These are phyloP conservation scores for Yamadazyma triangularis DNA, from an alignment of 1,139 yeast genomes.

Conservation along the genomic window DNA sequence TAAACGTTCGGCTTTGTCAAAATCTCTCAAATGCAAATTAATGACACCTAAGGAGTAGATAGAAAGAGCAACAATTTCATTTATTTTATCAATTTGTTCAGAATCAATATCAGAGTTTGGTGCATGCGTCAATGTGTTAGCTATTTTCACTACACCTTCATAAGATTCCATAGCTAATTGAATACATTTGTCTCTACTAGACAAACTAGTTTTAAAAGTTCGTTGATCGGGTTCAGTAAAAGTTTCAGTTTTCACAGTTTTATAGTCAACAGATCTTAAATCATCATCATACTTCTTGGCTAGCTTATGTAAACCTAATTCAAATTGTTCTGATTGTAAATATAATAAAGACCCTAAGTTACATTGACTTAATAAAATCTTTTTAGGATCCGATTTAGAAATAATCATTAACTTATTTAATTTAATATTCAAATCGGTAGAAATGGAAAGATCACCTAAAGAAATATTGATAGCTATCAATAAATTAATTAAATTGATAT, in stretches of 20 bases:
- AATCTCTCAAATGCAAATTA: constrained; percentile 52
- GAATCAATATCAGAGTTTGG: constrained; percentile 36
- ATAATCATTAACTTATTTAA: constrained; percentile 71
- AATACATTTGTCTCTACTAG: constrained; percentile 35
- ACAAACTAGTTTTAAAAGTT: constrained; percentile 6
- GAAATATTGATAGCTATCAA: constrained; percentile 64
- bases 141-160: constrained; percentile 50
- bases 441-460: constrained; percentile 61
- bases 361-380: constrained; percentile 60
- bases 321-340: constrained; percentile 65
- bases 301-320: constrained; percentile 37
- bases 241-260: constrained; percentile 4
- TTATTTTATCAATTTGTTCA: constrained; percentile 17
- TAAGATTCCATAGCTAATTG: constrained; percentile 42
- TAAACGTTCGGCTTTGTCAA: constrained; percentile 54
- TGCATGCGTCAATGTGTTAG: constrained; percentile 20
- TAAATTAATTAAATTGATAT: constrained; percentile 68
- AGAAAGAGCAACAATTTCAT: constrained; percentile 71
- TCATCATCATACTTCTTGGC: constrained; percentile 16
- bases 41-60: constrained; percentile 85
- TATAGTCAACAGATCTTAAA: neutral
- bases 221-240: neutral
- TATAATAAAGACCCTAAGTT: constrained; percentile 71
- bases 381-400: constrained; percentile 66
- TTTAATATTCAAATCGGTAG: constrained; percentile 58